Evolutionary conservation across 768 basidiomycete species (phyloP), one percentile per base, ranked within the genome.

Genomic region (Mrakia frigida): DNA sequence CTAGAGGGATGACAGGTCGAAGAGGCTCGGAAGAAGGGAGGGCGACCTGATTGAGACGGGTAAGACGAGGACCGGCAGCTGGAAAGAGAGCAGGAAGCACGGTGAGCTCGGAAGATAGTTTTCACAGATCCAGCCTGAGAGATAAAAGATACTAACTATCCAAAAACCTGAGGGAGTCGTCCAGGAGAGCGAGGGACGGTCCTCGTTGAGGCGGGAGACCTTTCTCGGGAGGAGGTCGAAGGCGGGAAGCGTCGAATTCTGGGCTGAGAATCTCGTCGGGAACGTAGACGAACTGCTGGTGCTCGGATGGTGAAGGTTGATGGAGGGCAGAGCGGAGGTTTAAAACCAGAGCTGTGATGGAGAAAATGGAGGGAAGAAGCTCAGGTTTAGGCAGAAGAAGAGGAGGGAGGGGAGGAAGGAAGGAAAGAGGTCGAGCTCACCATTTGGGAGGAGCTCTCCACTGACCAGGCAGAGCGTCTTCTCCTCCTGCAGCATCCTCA

Each of bases 401-500:
- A 11, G 9, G 13, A 35, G 33, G 63, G 14, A 65, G 37, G 33
- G 63, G 21, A 14, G 46, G 13, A 50, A 50, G 63, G 31, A 65
- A 65, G 33, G 63, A 35, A 35, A 21, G n/a, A 37, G 46, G 16
- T 6, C 9, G 37, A 39, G 37, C 65, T 37, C 35, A 68, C 65
- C 65, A 21, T 41, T n/a, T 23, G 65, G 65, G 18, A 68, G 35
- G 6, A 39, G 23, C 6, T 21, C 6, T 39, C 65, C 65, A 39
- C 39, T 37, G 21, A 25, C 6, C 21, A n/a, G 9, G 25, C 37
- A 39, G 37, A 14, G 18, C 35, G 39, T 39, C 23, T 68, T 68
- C 35, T 35, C 23, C 35, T 68, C 65, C 39, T 68, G 65, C 35
- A 68, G 65, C 65, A 68, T 68, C 35, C 65, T 39, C 37, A 68